Evolutionary conservation across 257 asterid species (phyloP).

Genomic region (Solanum etuberosum): DNA sequence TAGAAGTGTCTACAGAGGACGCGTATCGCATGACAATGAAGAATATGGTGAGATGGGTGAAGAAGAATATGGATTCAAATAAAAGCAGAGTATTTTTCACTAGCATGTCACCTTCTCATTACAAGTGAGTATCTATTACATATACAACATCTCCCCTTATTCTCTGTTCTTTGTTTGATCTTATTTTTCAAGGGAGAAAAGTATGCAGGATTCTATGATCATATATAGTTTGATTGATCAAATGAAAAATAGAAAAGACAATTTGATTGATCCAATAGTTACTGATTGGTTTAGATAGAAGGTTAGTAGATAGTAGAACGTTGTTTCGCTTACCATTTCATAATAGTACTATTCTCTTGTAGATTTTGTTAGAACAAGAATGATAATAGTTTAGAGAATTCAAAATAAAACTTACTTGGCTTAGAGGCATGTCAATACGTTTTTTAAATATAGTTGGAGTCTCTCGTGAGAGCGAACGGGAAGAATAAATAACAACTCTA

Average conservation of each 20-base stretch:
- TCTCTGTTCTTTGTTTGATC: neutral
- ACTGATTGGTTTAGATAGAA: neutral
- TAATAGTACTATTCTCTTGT: neutral
- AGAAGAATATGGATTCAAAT: conserved; percentile 38
- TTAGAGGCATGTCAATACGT: too few species aligned
- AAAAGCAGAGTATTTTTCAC: conserved; percentile 53
- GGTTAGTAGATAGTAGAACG: neutral
- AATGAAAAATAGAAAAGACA: neutral
- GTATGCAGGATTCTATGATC: neutral
- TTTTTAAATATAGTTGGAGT: too few species aligned
- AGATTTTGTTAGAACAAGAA: neutral
- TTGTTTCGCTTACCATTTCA: neutral
- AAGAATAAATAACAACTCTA: too few species aligned
- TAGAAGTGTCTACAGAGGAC: conserved; percentile 33
- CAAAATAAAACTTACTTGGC: neutral
- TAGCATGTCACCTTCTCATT: conserved; percentile 64
- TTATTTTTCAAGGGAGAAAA: neutral
- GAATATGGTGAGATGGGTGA: conserved; percentile 54
- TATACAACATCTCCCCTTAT: neutral
- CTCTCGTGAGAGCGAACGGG: fast-evolving
- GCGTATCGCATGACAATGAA: conserved; percentile 62
- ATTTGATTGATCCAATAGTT: neutral
- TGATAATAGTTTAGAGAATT: neutral
- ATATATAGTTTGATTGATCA: neutral
- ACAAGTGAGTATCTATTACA: conserved; percentile 25